Evolutionary conservation across 2,329 filamentous ascomycete genomes (phyloP), one percentile per base, ranked within the genome.

Genomic region (Coniochaeta prunicola): DNA sequence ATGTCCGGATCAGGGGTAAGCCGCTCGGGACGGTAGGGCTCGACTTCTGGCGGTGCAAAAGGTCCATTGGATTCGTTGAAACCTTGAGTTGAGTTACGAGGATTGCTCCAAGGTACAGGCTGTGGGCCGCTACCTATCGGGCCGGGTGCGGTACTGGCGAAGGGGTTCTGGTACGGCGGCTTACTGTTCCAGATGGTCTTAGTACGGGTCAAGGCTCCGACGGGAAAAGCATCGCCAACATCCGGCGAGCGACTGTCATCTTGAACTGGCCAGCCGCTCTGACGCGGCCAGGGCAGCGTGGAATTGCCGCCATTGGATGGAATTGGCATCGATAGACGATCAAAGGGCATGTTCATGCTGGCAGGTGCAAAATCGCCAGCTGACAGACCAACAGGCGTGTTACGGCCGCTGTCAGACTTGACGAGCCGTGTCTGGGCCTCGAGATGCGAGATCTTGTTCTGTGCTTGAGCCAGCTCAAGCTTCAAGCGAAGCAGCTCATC

Each of bases 401-500:
- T 73, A 64, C 83, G 81, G 54, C 85, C 82, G 58, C 82, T 74
- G 12, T 84, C 87, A 57, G 82, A 76, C 65, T 83, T 85, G 34
- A 77, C 76, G 59, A 84, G 80, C 31, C 85, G 84, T 26, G 79
- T 85, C 63, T 89, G 84, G 40, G 84, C 80, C 59, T 89, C 87
- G 68, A 92, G 85, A 59, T 83, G 86, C 53, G 80, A 82, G 67
- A 92, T 89, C 67, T 87, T 83, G 69, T 79, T 85, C 61, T 89
- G 84, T 36, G 89, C 88, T 61, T 85, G 80, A 48, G 87, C 86
- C 57, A 93, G 81, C 72, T 92, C 84, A 57, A 86, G 73, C 75
- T 89, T 90, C 59, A 92, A 77, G 57, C 83, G 84, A 60, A 85
- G 74, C 30, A 92, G 74, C 69, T 91, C 88, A 31, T 85, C 82